A percentile compares a stretch with the other conserved stretches of the same genome.
Conservation (phyloP, 495 filamentous ascomycete genomes). For the Neurospora tetraspora region DNA sequence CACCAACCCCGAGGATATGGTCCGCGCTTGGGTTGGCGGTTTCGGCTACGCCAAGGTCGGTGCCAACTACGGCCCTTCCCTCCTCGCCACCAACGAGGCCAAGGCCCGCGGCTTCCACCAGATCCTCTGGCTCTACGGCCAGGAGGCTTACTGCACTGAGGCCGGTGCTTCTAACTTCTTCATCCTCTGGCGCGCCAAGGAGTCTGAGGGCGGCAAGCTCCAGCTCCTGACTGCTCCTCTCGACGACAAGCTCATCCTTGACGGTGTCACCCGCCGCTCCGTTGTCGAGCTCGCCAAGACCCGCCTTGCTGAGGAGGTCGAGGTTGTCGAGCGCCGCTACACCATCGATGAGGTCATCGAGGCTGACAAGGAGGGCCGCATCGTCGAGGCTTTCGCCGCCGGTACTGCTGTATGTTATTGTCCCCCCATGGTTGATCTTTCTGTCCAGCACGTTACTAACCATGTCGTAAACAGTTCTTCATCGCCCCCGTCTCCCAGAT, state of each 20-base stretch:
- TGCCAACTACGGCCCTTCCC: slow-evolving; percentile 79
- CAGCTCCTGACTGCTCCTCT: slow-evolving; percentile 78
- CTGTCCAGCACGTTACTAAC: not conserved
- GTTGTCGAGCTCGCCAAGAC: slow-evolving; percentile 63
- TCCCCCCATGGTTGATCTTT: not conserved
- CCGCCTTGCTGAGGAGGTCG: slow-evolving; percentile 48
- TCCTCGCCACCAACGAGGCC: slow-evolving; percentile 68
- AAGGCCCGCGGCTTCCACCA: slow-evolving; percentile 64
- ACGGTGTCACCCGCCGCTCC: slow-evolving; percentile 72
- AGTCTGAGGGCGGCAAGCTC: slow-evolving; percentile 47
- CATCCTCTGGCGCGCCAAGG: slow-evolving; percentile 62
- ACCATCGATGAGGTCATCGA: slow-evolving; percentile 69
- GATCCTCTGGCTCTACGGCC: slow-evolving; percentile 84
- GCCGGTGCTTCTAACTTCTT: slow-evolving; percentile 93
- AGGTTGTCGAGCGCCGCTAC: slow-evolving; percentile 71
- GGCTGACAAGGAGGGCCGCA: slow-evolving; percentile 61
- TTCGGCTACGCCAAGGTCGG: slow-evolving; percentile 87
- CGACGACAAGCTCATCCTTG: slow-evolving; percentile 70
- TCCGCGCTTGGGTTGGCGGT: slow-evolving; percentile 87
- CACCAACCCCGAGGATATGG: slow-evolving; percentile 63
- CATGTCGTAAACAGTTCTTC: slow-evolving; percentile 50
- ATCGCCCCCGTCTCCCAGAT: slow-evolving; percentile 66
- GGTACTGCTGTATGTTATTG: slow-evolving; percentile 65
- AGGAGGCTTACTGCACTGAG: slow-evolving; percentile 69
- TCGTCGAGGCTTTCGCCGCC: slow-evolving; percentile 77